These are phyloP conservation scores for Annulohypoxylon bovei DNA, from an alignment of 495 filamentous ascomycete species.

Conservation along the genomic window DNA sequence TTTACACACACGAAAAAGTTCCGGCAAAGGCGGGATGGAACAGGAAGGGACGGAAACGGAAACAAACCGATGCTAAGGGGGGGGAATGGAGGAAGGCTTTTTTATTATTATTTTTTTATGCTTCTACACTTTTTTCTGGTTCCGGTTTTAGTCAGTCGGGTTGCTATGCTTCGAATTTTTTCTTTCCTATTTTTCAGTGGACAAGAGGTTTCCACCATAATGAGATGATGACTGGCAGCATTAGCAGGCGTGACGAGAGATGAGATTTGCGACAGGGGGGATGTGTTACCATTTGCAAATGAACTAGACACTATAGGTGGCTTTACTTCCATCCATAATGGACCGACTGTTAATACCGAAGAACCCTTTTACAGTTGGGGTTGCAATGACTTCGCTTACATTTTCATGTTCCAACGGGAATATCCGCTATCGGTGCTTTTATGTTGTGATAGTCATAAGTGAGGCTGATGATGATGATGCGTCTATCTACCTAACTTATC, in stretches of 20 bases:
- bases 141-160: constrained; percentile 28
- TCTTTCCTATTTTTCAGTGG: constrained; percentile 7
- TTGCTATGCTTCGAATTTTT: constrained; percentile 39
- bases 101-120: too few species aligned
- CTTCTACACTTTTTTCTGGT: constrained; percentile 25
- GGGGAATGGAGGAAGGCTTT: constrained; percentile 32
- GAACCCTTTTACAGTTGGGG: not conserved
- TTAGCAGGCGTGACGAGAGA: constrained; percentile 24
- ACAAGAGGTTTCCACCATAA: constrained; percentile 32
- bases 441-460: not conserved
- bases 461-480: constrained; percentile 24
- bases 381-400: not conserved
- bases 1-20: constrained; percentile 28
- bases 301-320: constrained; percentile 40
- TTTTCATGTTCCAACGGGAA: not conserved
- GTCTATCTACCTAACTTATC: not conserved
- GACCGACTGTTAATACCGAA: constrained; percentile 42
- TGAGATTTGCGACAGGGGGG: constrained; percentile 19
- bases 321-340: constrained; percentile 27
- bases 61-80: constrained; percentile 43
- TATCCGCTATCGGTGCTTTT: constrained; percentile 3
- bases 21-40: constrained; percentile 41
- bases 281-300: constrained; percentile 32
- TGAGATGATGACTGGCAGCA: constrained; percentile 43
- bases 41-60: constrained; percentile 34